A percentile compares a stretch with the other conserved stretches of the same genome.
Conservation (phyloP, 2,329 filamentous ascomycete genomes). For the Colletotrichum gigasporum region DNA sequence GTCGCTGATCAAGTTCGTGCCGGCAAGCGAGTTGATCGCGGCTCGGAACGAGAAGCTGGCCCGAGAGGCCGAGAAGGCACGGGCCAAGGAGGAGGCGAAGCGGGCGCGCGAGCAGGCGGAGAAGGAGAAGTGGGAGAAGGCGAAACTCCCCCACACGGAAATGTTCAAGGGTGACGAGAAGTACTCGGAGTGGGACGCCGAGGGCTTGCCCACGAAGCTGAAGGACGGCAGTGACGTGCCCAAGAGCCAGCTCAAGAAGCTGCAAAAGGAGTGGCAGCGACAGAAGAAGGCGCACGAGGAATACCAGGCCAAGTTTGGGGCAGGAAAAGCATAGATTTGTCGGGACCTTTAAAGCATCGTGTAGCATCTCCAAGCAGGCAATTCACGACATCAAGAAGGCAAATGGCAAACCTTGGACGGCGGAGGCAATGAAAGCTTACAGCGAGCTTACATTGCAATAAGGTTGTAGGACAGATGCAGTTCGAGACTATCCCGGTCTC, state of each 20-base stretch:
- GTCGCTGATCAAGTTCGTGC: constrained; percentile 77
- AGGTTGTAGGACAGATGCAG: not conserved
- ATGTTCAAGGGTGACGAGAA: constrained; percentile 66
- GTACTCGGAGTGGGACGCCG: constrained; percentile 83
- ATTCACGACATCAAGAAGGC: not conserved
- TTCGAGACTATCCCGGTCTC: not conserved
- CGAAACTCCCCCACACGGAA: constrained; percentile 62
- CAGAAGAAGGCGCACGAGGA: constrained; percentile 88
- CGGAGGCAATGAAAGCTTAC: too few species aligned
- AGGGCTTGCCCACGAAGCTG: constrained; percentile 82
- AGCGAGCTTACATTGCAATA: not conserved
- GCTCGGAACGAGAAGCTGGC: constrained; percentile 68
- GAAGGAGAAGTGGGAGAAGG: constrained; percentile 65
- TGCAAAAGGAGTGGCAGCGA: constrained; percentile 88
- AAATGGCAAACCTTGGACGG: not conserved
- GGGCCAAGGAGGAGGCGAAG: constrained; percentile 64
- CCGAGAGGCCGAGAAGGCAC: constrained; percentile 68
- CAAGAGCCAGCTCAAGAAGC: constrained; percentile 82
- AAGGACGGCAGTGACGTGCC: constrained; percentile 81
- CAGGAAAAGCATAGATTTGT: constrained; percentile 16
- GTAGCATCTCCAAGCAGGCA: not conserved
- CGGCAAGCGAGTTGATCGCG: constrained; percentile 65
- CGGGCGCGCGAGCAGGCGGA: constrained; percentile 60
- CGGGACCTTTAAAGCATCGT: not conserved
- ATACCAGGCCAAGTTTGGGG: constrained; percentile 42